Percentiles rank a stretch among this genome's conserved stretches.
Conservation (phyloP, 352 stramenopile species). For the Pythium angustatum region DNA sequence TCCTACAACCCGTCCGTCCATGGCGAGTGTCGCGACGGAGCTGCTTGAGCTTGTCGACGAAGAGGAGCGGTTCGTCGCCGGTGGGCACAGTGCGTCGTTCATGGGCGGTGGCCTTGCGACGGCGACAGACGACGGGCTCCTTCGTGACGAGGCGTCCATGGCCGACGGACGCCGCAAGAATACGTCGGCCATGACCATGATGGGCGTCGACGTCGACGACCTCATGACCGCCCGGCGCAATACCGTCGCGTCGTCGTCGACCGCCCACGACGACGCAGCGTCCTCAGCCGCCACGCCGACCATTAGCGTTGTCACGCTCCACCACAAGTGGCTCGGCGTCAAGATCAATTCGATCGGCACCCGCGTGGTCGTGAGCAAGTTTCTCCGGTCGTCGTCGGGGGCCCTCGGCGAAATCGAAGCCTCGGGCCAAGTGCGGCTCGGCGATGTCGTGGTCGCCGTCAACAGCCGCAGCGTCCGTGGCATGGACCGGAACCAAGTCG, state of each 20-base stretch:
- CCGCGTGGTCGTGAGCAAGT: conserved; percentile 73
- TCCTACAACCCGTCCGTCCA: conserved; percentile 44
- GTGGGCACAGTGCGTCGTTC: not conserved
- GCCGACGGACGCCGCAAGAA: conserved; percentile 1
- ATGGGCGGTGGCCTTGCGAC: not conserved
- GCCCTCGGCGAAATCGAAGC: conserved; percentile 70
- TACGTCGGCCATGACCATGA: conserved; percentile 2
- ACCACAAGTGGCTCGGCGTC: conserved; percentile 72
- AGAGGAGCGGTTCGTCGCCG: conserved; percentile 38
- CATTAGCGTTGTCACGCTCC: conserved; percentile 47
- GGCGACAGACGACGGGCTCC: conserved; percentile 9
- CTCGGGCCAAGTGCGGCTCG: conserved; percentile 54
- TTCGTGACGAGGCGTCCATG: conserved; percentile 14
- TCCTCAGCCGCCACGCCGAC: not conserved
- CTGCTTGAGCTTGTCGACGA: conserved; percentile 50
- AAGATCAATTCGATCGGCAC: conserved; percentile 80
- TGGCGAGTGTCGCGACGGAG: conserved; percentile 47
- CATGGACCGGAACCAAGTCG: conserved; percentile 63
- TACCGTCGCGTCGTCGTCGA: not conserved
- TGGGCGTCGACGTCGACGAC: conserved; percentile 18
- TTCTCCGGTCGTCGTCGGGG: conserved; percentile 54
- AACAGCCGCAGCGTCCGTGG: conserved; percentile 60
- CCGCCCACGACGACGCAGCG: not conserved
- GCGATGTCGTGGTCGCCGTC: conserved; percentile 65
- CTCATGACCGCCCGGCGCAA: conserved; percentile 12